A percentile compares a stretch with the other conserved stretches of the same genome.
These are phyloP conservation scores for Meyerozyma carpophila DNA, from an alignment of 1,139 yeast genomes.

Conservation along the genomic window DNA sequence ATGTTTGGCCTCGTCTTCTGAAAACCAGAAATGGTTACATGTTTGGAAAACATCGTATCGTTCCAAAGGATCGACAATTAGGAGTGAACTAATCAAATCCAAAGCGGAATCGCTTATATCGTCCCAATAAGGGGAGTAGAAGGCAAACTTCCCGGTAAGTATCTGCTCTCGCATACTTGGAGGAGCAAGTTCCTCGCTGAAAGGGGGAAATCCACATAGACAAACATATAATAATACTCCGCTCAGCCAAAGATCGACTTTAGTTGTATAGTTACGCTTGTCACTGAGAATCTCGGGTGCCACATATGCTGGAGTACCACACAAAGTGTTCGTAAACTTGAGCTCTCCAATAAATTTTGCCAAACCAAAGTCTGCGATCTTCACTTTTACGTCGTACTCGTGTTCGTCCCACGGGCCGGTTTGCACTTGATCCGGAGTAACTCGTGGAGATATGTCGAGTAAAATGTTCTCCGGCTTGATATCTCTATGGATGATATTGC, in stretches of 20 bases:
- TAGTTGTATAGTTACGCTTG: slow-evolving; percentile 58
- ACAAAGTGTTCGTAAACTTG: slow-evolving; percentile 22
- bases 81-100: slow-evolving; percentile 57
- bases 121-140: slow-evolving; percentile 80
- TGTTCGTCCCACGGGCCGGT: slow-evolving; percentile 66
- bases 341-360: slow-evolving; percentile 25
- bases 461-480: slow-evolving; percentile 88
- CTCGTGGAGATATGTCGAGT: slow-evolving; percentile 55
- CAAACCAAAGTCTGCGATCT: slow-evolving; percentile 63
- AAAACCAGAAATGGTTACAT: slow-evolving; percentile 55
- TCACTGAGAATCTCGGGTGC: slow-evolving; percentile 67
- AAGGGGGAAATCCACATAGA: slow-evolving; percentile 81
- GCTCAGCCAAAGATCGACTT: slow-evolving; percentile 76
- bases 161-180: slow-evolving; percentile 76
- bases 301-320: slow-evolving; percentile 38
- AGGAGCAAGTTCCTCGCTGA: slow-evolving; percentile 76
- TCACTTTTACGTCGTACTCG: slow-evolving; percentile 60
- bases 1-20: slow-evolving; percentile 7
- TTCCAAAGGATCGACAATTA: slow-evolving; percentile 52
- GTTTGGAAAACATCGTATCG: slow-evolving; percentile 51
- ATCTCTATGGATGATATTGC: slow-evolving; percentile 81
- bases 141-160: slow-evolving; percentile 59
- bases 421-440: slow-evolving; percentile 44
- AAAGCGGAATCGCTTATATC: slow-evolving; percentile 57
- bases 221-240: slow-evolving; percentile 75